Evolutionary conservation across 345 rosid genomes (phyloP).

Genomic region (Isatis tinctoria): DNA sequence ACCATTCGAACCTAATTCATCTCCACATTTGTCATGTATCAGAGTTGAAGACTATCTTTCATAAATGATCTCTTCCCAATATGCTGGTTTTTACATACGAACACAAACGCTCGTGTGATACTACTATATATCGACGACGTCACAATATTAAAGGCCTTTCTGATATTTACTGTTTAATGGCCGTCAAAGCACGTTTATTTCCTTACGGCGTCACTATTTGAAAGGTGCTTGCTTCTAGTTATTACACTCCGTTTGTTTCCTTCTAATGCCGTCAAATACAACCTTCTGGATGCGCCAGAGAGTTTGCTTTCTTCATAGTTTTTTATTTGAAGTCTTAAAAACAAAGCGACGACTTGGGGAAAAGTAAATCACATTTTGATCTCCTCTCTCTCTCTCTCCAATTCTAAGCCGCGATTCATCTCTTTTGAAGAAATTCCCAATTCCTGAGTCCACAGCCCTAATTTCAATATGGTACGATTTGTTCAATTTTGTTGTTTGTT

Average conservation of each 20-base stretch:
- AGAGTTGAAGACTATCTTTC: neutral
- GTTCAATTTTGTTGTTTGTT: neutral
- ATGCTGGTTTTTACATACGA: neutral
- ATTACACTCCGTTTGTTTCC: neutral
- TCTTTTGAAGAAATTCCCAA: slow-evolving; percentile 12
- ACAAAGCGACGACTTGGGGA: slow-evolving; percentile 2
- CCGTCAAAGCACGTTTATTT: slow-evolving; percentile 9
- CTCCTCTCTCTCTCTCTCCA: neutral
- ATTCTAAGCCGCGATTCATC: neutral
- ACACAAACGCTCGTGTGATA: neutral
- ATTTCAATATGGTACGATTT: slow-evolving; percentile 28
- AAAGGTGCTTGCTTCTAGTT: neutral
- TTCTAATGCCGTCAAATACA: neutral
- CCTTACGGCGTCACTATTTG: neutral
- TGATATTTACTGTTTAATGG: neutral
- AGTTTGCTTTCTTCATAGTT: neutral
- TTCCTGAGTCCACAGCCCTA: slow-evolving; percentile 10
- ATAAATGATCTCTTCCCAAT: neutral
- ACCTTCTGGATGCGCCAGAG: neutral
- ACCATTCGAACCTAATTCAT: neutral
- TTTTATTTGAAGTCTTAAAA: neutral
- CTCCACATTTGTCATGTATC: slow-evolving; percentile 14
- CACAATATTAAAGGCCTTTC: neutral
- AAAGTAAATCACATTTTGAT: neutral
- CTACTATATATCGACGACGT: neutral